Percentiles rank a stretch among this genome's conserved stretches.
Conservation (phyloP, 164 flowering plant genomes). For the Vitis riparia region DNA sequence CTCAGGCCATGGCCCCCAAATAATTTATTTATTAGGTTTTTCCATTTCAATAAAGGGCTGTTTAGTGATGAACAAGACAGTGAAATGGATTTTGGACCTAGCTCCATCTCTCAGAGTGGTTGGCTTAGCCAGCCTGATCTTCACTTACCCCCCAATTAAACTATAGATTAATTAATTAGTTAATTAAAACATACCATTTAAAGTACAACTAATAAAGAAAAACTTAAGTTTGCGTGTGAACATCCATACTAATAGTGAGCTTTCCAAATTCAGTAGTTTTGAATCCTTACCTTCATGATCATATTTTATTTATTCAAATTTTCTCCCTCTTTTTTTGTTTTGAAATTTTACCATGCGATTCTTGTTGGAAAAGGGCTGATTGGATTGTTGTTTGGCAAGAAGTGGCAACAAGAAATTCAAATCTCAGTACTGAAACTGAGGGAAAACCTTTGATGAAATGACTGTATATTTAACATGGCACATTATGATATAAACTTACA, state of each 20-base stretch:
- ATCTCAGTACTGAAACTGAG: no score
- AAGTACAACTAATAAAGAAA: not conserved
- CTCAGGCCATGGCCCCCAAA: constrained; percentile 4
- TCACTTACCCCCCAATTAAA: not conserved
- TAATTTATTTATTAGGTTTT: not conserved
- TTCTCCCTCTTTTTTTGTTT: no score
- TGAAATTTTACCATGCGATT: no score
- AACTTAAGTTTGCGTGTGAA: not conserved
- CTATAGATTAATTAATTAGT: not conserved
- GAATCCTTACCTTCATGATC: no score
- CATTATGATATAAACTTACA: no score
- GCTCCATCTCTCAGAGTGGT: constrained; percentile 14
- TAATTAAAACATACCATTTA: not conserved
- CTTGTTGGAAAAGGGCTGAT: no score
- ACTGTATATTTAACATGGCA: no score
- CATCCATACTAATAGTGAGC: not conserved
- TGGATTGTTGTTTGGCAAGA: no score
- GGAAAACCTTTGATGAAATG: no score
- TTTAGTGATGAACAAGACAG: constrained; percentile 5
- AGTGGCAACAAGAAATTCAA: no score
- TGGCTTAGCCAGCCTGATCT: constrained; percentile 10
- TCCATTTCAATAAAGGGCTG: not conserved
- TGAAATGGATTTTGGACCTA: constrained; percentile 5
- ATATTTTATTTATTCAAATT: no score
- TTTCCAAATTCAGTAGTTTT: not conserved